A percentile compares a stretch with the other conserved stretches of the same genome.
These are phyloP conservation scores for Talaromyces albobiverticillius DNA, from an alignment of 2,329 filamentous ascomycete species.

Conservation along the genomic window DNA sequence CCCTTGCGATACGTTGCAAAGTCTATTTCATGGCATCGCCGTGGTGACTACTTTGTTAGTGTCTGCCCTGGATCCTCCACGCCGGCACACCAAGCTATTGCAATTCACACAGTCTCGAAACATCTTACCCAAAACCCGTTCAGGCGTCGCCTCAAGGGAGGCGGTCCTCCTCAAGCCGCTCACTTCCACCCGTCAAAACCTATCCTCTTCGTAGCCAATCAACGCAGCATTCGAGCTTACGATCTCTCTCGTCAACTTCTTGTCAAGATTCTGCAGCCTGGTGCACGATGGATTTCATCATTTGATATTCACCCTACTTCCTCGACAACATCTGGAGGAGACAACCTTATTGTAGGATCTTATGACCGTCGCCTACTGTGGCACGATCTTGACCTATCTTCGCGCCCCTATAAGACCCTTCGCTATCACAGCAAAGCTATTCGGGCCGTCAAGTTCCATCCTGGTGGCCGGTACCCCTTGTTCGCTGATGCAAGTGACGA, in stretches of 20 bases:
- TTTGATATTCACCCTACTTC: conserved; percentile 91
- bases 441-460: conserved; percentile 82
- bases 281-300: conserved; percentile 89
- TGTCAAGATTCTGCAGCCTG: conserved; percentile 88
- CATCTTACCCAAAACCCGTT: conserved; percentile 95
- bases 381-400: conserved; percentile 93
- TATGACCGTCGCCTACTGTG: conserved; percentile 93
- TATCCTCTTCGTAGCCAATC: conserved; percentile 93
- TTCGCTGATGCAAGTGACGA: conserved; percentile 97
- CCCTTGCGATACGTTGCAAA: conserved; percentile 80
- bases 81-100: conserved; percentile 62
- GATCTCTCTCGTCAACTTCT: conserved; percentile 89
- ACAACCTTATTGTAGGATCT: conserved; percentile 90
- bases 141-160: conserved; percentile 65
- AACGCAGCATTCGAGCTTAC: conserved; percentile 89
- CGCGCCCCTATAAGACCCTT: conserved; percentile 91
- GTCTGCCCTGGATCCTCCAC: conserved; percentile 68
- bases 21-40: conserved; percentile 87
- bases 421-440: conserved; percentile 93
- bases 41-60: conserved; percentile 90
- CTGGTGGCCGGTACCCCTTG: conserved; percentile 69
- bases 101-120: conserved; percentile 92
- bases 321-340: conserved; percentile 83
- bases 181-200: conserved; percentile 93
- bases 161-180: conserved; percentile 77